Evolutionary conservation across 2,329 filamentous ascomycete species (phyloP), one percentile per base, ranked within the genome.

Genomic region (Davidsoniella virescens): DNA sequence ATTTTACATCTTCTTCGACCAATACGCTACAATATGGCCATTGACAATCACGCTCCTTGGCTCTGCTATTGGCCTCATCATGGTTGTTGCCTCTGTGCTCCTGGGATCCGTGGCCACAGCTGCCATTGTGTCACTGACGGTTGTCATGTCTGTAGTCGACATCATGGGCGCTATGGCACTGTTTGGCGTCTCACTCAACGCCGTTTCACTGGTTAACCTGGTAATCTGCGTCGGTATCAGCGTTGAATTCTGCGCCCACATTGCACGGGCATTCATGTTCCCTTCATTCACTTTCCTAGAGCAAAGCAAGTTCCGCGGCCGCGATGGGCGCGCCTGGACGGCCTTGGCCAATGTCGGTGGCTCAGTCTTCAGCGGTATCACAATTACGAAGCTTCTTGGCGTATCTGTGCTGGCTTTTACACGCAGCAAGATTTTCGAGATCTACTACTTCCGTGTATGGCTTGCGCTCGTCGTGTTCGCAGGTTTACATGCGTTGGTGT

Each of bases 371-470:
- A 93, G 84, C 29, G 92, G 92, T 2, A 98, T 98, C 63, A 96
- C 90, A 0, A 72, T 98, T 48, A 98, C 92, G 2, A 98, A 98
- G 66, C 73, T 98, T 1, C 70, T 98, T 2, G 92, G 92, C 3
- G 90, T 98, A 0, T 82, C 75, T 43, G 92, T 98, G 36, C 70
- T 98, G 17, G 92, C 92, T 0, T 98, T 95, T 60, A 98, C 92
- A 6, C 72, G 85, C 47, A 94, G 86, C 64, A 98, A 96, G 76
- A 98, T 98, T 61, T 98, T 98, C 59, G 93, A 98, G 69, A 87
- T 98, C 52, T 98, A 98, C 67, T 98, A 98, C 66, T 98, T 98
- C 73, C 77, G 92, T 41, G 84, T 98, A 41, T 98, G 92, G 92
- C 70, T 95, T 16, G 83, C 88, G 5, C 75, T 98, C 50, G 88